A percentile compares a stretch with the other conserved stretches of the same genome.
phyloP scores from a whole-genome alignment of 1,139 yeast species.

The Suhomyces guaymorum region DNA sequence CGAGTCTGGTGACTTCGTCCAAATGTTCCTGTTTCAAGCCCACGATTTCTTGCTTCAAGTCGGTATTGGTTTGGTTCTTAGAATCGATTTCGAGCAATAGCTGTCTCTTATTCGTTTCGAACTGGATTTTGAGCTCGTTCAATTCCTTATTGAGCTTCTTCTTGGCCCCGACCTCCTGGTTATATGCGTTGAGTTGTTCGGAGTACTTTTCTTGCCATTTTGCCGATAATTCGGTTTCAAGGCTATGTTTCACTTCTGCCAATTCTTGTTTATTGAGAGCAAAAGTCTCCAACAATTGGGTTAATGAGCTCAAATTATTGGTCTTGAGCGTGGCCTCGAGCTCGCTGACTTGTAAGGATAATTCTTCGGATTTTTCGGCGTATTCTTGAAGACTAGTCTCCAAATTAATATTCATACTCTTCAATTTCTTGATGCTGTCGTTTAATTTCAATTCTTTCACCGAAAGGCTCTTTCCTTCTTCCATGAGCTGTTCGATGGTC shows the following conservation, averaged over 20 bases:
- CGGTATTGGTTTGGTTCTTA: slow-evolving; percentile 28
- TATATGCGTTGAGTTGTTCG: slow-evolving; percentile 34
- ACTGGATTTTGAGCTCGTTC: slow-evolving; percentile 41
- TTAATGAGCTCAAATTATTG: slow-evolving; percentile 29
- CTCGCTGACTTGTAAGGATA: slow-evolving; percentile 30
- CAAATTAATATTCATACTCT: slow-evolving; percentile 48
- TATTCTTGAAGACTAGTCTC: slow-evolving; percentile 41
- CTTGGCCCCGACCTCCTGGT: slow-evolving; percentile 34
- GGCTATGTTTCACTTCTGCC: slow-evolving; percentile 20
- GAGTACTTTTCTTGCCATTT: slow-evolving; percentile 44
- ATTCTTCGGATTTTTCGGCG: slow-evolving; percentile 33
- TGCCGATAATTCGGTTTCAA: slow-evolving; percentile 22
- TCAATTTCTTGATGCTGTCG: slow-evolving; percentile 65
- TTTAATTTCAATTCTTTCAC: slow-evolving; percentile 70
- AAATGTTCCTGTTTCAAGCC: slow-evolving; percentile 39
- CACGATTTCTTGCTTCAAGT: slow-evolving; percentile 29
- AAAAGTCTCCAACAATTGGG: slow-evolving; percentile 27
- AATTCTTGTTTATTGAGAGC: slow-evolving; percentile 17
- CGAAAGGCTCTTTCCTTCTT: slow-evolving; percentile 80
- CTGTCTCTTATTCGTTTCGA: slow-evolving; percentile 43
- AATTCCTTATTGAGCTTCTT: slow-evolving; percentile 33
- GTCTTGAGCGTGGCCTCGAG: slow-evolving; percentile 34
- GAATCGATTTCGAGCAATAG: slow-evolving; percentile 34
- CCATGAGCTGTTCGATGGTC: slow-evolving; percentile 58
- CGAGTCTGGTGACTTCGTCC: slow-evolving; percentile 51